A percentile compares a stretch with the other conserved stretches of the same genome.
Conservation (phyloP, 768 basidiomycete species). For the Sarcomyxa edulis region DNA sequence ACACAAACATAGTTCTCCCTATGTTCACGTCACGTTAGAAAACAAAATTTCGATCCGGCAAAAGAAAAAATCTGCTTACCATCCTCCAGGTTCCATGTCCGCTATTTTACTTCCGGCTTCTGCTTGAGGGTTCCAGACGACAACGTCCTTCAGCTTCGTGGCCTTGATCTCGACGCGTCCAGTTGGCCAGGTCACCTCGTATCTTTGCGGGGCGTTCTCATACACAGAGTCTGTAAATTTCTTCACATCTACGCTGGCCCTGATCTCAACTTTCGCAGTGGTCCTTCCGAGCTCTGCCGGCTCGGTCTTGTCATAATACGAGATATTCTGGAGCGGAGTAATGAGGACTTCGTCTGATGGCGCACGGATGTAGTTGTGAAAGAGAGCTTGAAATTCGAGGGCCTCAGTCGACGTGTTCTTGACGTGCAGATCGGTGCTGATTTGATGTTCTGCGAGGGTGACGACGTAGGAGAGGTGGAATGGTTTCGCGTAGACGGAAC, state of each 20-base stretch:
- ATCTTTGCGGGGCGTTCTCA: constrained; percentile 51
- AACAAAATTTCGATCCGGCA: background rate
- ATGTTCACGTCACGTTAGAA: constrained; percentile 3
- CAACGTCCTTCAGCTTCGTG: constrained; percentile 67
- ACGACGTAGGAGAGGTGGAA: constrained; percentile 82
- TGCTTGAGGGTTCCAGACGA: constrained; percentile 92
- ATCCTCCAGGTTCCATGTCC: constrained; percentile 90
- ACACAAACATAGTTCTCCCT: constrained; percentile 88
- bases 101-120: constrained; percentile 65
- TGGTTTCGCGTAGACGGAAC: constrained; percentile 48
- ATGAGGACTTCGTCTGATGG: constrained; percentile 57
- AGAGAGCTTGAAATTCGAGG: constrained; percentile 86
- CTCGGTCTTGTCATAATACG: constrained; percentile 82
- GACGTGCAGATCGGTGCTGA: constrained; percentile 80
- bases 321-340: constrained; percentile 55
- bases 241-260: constrained; percentile 62
- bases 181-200: constrained; percentile 55
- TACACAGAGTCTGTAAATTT: constrained; percentile 74
- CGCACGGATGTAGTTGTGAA: constrained; percentile 85
- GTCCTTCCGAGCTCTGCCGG: constrained; percentile 41
- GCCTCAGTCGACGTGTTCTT: constrained; percentile 55
- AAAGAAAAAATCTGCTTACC: constrained; percentile 39
- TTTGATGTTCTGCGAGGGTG: constrained; percentile 64
- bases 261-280: constrained; percentile 49
- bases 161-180: constrained; percentile 51